phyloP scores from a whole-genome alignment of 495 filamentous ascomycete genomes.

The Barbatosphaeria neglecta region DNA sequence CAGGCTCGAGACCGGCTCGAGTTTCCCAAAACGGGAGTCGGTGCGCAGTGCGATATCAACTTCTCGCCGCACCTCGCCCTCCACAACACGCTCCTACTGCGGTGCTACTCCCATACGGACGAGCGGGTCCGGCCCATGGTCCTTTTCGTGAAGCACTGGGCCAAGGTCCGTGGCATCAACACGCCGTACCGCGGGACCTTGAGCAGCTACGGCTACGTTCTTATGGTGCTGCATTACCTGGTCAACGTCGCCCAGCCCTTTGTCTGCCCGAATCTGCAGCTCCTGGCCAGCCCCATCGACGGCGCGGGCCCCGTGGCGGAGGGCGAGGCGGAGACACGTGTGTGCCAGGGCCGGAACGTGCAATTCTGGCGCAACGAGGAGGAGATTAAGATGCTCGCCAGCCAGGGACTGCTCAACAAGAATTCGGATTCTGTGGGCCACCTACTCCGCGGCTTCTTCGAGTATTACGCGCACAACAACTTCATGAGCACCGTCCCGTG shows the following conservation, averaged over 20 bases:
- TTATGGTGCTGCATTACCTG: slow-evolving; percentile 88
- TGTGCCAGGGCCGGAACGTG: slow-evolving; percentile 46
- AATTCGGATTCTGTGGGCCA: slow-evolving; percentile 51
- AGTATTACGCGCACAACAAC: slow-evolving; percentile 56
- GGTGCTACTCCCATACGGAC: slow-evolving; percentile 66
- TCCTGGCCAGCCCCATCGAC: slow-evolving; percentile 31
- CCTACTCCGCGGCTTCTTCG: slow-evolving; percentile 66
- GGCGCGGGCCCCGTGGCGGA: slow-evolving; percentile 24
- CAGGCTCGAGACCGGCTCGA: slow-evolving; percentile 47
- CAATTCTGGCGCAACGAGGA: slow-evolving; percentile 58
- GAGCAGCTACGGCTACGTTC: slow-evolving; percentile 77
- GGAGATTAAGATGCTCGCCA: slow-evolving; percentile 43
- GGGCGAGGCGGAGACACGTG: slow-evolving; percentile 25
- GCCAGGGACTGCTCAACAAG: slow-evolving; percentile 38
- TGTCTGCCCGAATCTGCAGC: slow-evolving; percentile 69
- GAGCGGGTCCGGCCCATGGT: slow-evolving; percentile 60
- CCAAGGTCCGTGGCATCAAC: slow-evolving; percentile 70
- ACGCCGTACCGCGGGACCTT: slow-evolving; percentile 69
- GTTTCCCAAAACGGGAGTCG: slow-evolving; percentile 56
- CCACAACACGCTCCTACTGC: slow-evolving; percentile 67
- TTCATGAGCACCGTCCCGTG: slow-evolving; percentile 23
- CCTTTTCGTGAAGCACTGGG: slow-evolving; percentile 76
- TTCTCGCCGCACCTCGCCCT: slow-evolving; percentile 68
- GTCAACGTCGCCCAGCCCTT: slow-evolving; percentile 66
- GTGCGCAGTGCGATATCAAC: slow-evolving; percentile 76